These are phyloP conservation scores for Lodderomyces theae DNA, from an alignment of 1,139 yeast genomes.

Conservation along the genomic window DNA sequence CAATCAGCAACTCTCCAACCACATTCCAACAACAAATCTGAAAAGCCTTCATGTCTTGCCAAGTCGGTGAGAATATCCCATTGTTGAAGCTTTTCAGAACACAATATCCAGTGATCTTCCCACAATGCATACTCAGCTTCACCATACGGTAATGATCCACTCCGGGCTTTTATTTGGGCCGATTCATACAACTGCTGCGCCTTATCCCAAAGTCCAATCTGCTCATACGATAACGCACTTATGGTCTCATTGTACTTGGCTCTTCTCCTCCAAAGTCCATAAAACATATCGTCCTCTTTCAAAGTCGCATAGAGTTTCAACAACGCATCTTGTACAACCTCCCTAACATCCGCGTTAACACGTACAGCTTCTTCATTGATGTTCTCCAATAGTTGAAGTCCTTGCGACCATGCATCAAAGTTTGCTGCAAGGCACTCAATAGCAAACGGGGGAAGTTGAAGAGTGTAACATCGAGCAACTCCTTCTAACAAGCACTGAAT, in stretches of 20 bases:
- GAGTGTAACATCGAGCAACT: constrained; percentile 64
- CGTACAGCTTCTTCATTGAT: constrained; percentile 65
- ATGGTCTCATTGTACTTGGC: constrained; percentile 93
- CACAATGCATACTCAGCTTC: constrained; percentile 94
- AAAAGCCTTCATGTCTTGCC: constrained; percentile 97
- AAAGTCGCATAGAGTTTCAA: constrained; percentile 84
- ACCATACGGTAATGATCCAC: constrained; percentile 93
- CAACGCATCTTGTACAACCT: constrained; percentile 86
- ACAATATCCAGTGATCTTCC: constrained; percentile 98
- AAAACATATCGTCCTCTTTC: constrained; percentile 95
- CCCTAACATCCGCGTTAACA: constrained; percentile 73
- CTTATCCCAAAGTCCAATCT: constrained; percentile 90
- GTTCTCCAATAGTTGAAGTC: constrained; percentile 76
- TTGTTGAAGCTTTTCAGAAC: constrained; percentile 96
- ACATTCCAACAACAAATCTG: constrained; percentile 90
- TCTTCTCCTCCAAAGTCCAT: constrained; percentile 95
- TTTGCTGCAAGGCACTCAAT: constrained; percentile 85
- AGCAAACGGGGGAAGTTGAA: constrained; percentile 92
- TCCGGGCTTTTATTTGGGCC: constrained; percentile 96
- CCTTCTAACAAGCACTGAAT: constrained; percentile 83
- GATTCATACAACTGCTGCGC: constrained; percentile 93
- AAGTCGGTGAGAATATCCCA: constrained; percentile 97
- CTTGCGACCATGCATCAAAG: constrained; percentile 90
- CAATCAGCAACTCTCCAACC: constrained; percentile 99
- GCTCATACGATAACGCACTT: constrained; percentile 90